Percentiles rank a stretch among this genome's conserved stretches.
phyloP scores from a whole-genome alignment of 2,329 filamentous ascomycete species.

The Fusarium nygamai region DNA sequence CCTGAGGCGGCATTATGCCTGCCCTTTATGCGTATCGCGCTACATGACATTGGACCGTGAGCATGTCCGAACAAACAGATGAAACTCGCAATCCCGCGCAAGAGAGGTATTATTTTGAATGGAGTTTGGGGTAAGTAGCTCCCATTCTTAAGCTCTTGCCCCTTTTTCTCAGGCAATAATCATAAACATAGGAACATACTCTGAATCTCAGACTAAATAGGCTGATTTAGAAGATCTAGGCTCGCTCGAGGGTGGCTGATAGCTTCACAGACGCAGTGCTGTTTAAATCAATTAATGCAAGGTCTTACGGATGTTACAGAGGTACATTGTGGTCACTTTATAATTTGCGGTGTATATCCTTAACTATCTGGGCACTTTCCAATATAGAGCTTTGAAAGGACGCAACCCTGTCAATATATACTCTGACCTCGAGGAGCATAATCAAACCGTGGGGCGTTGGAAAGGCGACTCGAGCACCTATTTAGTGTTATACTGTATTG shows the following conservation, averaged over 20 bases:
- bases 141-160: not conserved
- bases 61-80: not conserved
- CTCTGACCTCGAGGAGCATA: too few species aligned
- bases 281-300: too few species aligned
- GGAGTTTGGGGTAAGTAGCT: not conserved
- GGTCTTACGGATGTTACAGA: too few species aligned
- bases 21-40: not conserved
- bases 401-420: too few species aligned
- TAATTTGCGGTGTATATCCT: too few species aligned
- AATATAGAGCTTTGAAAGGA: too few species aligned
- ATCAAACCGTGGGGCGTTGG: too few species aligned
- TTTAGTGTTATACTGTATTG: too few species aligned
- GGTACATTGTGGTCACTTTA: too few species aligned
- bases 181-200: not conserved
- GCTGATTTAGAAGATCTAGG: not conserved
- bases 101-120: not conserved
- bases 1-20: not conserved
- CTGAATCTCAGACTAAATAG: not conserved
- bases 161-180: not conserved
- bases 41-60: not conserved
- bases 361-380: too few species aligned
- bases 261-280: too few species aligned
- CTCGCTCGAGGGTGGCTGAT: not conserved
- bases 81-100: not conserved
- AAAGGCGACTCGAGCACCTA: too few species aligned